Percentiles rank a stretch among this genome's conserved stretches.
Conservation (phyloP, 805 yeast genomes). For the Zygosaccharomyces rouxii region DNA sequence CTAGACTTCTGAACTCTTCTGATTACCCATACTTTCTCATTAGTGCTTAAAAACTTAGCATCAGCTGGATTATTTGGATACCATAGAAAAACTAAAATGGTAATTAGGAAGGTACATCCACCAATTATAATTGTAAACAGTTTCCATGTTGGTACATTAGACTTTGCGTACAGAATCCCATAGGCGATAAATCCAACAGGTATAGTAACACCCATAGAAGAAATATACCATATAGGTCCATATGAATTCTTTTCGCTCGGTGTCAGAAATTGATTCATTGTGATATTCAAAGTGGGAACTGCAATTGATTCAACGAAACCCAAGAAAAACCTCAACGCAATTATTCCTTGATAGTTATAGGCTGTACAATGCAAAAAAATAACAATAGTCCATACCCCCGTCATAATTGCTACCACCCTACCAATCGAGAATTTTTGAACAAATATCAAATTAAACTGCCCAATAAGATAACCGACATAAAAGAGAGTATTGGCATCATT, state of each 20-base stretch:
- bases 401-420: conserved; percentile 36
- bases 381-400: conserved; percentile 43
- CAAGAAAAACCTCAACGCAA: conserved; percentile 45
- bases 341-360: conserved; percentile 42
- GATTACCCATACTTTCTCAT: conserved; percentile 51
- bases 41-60: conserved; percentile 43
- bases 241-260: conserved; percentile 46
- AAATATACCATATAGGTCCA: conserved; percentile 50
- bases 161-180: conserved; percentile 33
- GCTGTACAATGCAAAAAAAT: conserved; percentile 47
- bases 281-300: conserved; percentile 42
- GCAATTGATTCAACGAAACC: conserved; percentile 48
- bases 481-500: conserved; percentile 50
- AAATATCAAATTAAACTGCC: conserved; percentile 43
- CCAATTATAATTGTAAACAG: conserved; percentile 55
- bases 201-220: conserved; percentile 48
- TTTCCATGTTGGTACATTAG: conserved; percentile 44
- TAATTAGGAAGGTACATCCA: conserved; percentile 44
- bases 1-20: conserved; percentile 41
- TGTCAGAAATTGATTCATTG: conserved; percentile 49
- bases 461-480: conserved; percentile 48
- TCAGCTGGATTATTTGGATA: conserved; percentile 57
- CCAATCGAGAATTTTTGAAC: conserved; percentile 44
- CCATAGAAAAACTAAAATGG: conserved; percentile 34
- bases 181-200: conserved; percentile 49